These are phyloP conservation scores for Clavariopsis aquatica DNA, from an alignment of 495 filamentous ascomycete genomes.

Conservation along the genomic window DNA sequence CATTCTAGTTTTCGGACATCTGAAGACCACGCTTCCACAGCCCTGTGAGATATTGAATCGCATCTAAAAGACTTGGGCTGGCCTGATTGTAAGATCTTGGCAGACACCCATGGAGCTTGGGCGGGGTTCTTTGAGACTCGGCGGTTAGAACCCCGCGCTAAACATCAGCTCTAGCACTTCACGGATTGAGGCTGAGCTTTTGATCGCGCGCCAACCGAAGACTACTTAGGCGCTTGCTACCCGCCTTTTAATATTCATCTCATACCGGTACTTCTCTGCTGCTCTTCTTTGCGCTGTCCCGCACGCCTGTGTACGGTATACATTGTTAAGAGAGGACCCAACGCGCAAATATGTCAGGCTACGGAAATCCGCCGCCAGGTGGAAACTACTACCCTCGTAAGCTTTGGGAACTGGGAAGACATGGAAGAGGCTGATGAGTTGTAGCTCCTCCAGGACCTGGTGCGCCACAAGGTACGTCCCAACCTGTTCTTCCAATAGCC, in stretches of 20 bases:
- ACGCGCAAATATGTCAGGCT: constrained; percentile 24
- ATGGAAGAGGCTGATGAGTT: constrained; percentile 13
- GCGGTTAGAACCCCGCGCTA: constrained; percentile 36
- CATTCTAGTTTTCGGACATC: background rate
- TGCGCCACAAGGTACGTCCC: background rate
- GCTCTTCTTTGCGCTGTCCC: background rate
- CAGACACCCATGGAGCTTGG: background rate
- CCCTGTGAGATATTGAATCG: background rate
- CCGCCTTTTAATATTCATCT: background rate
- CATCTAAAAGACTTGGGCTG: background rate
- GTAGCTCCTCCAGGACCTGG: constrained; percentile 37
- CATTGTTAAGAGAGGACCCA: background rate
- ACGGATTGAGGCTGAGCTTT: constrained; percentile 38
- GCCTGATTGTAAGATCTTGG: constrained; percentile 4
- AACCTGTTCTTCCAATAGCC: background rate
- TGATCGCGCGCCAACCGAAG: background rate
- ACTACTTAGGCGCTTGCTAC: constrained; percentile 16
- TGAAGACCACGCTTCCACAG: background rate
- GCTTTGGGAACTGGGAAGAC: constrained; percentile 6
- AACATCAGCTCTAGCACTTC: constrained; percentile 11
- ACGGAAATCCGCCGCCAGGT: constrained; percentile 26
- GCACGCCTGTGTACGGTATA: too few relatives aligned
- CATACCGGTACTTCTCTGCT: too few relatives aligned
- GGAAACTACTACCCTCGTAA: constrained; percentile 46
- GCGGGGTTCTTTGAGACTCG: constrained; percentile 15